Evolutionary conservation across 1,139 yeast species (phyloP).

Genomic region (Hemisphaericaspora subhashii): DNA sequence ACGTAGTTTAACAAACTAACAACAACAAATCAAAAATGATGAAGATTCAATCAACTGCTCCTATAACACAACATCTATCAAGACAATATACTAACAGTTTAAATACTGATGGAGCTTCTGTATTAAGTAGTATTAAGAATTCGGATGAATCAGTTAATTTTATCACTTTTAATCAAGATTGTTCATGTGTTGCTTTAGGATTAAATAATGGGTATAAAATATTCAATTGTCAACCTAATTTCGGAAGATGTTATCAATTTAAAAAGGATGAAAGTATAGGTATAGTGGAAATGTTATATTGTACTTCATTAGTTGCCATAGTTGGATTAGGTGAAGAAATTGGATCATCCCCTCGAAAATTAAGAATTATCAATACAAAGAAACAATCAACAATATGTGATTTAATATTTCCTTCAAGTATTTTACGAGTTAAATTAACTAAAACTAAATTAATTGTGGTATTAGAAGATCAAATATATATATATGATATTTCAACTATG

Average conservation of each 20-base stretch:
- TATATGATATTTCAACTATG: constrained; percentile 89
- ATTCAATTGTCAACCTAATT: constrained; percentile 80
- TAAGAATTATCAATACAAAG: constrained; percentile 81
- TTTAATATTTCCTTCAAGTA: constrained; percentile 82
- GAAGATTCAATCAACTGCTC: constrained; percentile 11
- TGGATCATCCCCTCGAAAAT: constrained; percentile 73
- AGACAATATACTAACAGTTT: constrained; percentile 13
- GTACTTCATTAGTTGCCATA: constrained; percentile 82
- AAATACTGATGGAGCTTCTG: constrained; percentile 10
- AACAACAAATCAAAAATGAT: constrained; percentile 10
- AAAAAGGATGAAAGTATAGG: constrained; percentile 58
- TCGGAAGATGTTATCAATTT: constrained; percentile 71
- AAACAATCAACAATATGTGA: constrained; percentile 75
- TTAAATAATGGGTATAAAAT: constrained; percentile 76
- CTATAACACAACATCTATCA: constrained; percentile 10
- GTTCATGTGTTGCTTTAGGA: constrained; percentile 83
- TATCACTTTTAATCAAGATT: constrained; percentile 88
- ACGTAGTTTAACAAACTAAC: neutral
- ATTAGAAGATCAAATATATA: constrained; percentile 80
- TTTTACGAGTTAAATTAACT: constrained; percentile 76
- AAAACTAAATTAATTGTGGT: constrained; percentile 72
- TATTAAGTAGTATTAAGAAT: constrained; percentile 6
- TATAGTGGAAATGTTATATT: constrained; percentile 86
- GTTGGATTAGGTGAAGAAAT: constrained; percentile 89
- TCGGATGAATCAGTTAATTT: constrained; percentile 40